Percentiles rank a stretch among this genome's conserved stretches.
phyloP scores from a whole-genome alignment of 2,329 filamentous ascomycete genomes.

The Aureobasidium sp. region DNA sequence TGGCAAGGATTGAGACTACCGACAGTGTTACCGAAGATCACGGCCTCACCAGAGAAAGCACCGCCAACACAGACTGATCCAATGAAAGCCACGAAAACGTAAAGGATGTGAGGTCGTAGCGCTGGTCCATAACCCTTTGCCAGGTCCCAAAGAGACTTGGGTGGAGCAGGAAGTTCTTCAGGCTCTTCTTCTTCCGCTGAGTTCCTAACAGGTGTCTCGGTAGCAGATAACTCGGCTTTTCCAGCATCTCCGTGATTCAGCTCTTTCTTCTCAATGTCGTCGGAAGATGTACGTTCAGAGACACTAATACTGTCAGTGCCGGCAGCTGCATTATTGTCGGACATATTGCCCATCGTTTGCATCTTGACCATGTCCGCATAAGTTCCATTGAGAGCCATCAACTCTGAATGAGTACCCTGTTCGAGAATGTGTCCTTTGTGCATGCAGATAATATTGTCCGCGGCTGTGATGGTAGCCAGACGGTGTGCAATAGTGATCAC shows the following conservation, averaged over 20 bases:
- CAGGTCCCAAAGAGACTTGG: conserved; percentile 27
- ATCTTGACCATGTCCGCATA: conserved; percentile 46
- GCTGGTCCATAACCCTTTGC: conserved; percentile 31
- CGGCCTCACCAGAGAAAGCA: conserved; percentile 50
- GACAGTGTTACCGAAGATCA: conserved; percentile 56
- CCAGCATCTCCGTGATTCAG: conserved; percentile 3
- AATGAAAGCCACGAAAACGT: conserved; percentile 21
- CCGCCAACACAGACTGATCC: conserved; percentile 47
- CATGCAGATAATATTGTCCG: conserved; percentile 40
- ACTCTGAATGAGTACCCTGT: conserved; percentile 42
- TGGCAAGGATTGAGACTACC: conserved; percentile 51
- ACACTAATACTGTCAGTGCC: conserved; percentile 14
- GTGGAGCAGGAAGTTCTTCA: conserved; percentile 19
- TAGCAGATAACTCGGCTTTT: conserved; percentile 3
- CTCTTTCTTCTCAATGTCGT: conserved; percentile 13
- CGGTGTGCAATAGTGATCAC: conserved; percentile 41
- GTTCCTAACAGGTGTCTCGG: conserved; percentile 11
- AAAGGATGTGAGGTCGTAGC: conserved; percentile 40
- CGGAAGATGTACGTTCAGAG: neutral
- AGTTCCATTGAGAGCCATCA: conserved; percentile 32
- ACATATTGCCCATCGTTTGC: conserved; percentile 31
- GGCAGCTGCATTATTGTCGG: neutral
- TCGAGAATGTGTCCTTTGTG: conserved; percentile 45
- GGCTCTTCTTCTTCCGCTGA: conserved; percentile 20
- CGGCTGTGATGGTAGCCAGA: conserved; percentile 34